Evolutionary conservation across 2,329 filamentous ascomycete species (phyloP), one percentile per base, ranked within the genome.

Genomic region (Epichloe sp.): DNA sequence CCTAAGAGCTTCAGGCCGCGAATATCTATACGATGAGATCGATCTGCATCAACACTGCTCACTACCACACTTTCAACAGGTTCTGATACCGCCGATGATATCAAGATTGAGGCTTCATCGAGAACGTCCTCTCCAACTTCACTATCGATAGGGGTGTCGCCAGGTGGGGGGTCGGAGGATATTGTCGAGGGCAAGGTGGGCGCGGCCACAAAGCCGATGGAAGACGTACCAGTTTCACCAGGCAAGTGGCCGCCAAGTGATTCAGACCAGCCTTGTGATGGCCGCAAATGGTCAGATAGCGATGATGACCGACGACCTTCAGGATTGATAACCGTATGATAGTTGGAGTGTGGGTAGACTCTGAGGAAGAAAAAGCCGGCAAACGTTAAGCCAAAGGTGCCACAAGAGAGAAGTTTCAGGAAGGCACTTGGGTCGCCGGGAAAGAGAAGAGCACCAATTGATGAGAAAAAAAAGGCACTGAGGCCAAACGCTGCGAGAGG

Each of bases 381-480:
- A 49, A 94, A 77, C 4, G 85, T 84, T 59, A 97, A 75, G 47
- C 77, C 69, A 54, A 83, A 86, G 1, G 91, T 96, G 15, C 89
- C 90, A 55, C 81, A 74, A 3, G 89, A 82, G 41, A 98, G 74
- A 31, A 97, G 71, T 56, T 91, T 73, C 52, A 98, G 75, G 59
- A 96, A 90, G 40, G 79, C 78, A 51, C 85, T 84, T 1, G 89
- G 93, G 60, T 94, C 82, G 40, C 88, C 88, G 2, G 88, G 86
- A 62, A 95, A 90, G 41, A 88, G 71, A 45, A 94, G 63, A 17
- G 81, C 80, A 21, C 88, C 87, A 36, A 94, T 69, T 2, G 83
- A 76, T 0, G 93, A 91, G 70, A 96, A 98, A 72, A 97, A 97
- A 95, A 98, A 93, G 50, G 93, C 93, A 64, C 90, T 96, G 52